Base-by-base conservation (phyloP, 805 yeast genomes). In the Lachancea sp. region DNA sequence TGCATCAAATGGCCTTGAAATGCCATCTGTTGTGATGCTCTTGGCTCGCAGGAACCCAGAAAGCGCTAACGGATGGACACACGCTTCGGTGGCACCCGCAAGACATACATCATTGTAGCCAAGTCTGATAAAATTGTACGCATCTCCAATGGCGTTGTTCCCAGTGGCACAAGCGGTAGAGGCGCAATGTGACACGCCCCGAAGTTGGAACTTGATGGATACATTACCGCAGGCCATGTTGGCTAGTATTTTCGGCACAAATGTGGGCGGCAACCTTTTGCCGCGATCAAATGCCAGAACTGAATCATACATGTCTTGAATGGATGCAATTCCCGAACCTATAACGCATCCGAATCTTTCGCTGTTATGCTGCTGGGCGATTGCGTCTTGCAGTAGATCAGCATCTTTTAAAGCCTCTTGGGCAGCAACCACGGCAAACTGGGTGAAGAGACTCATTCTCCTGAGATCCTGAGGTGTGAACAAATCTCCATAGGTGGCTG, bases 151-250 rank as follows among this genome's bases (percentile, higher is more conserved):
- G 0, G 96, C 75, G 55, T 92, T 94, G 21, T 83, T 75, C 0
- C 99, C 99, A 0, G 98, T 88, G 3, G 99, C 95, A 67, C 99
- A 92, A 1, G 98, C 98, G 0, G 97, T 88, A 2, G 95, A 75
- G 0, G 79, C 92, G 0, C 95, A 69, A 56, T 89, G 96, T 31
- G 84, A 76, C 2, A 96, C 95, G 0, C 98, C 99, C 51, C 74
- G 68, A 29, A 88, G 65, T 1, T 83, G 83, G 51, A 78, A 76
- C 47, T 76, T 72, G 42, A 92, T 89, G 5, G 96, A 82, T 5
- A 92, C 76, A 45, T 87, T 79, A 2, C 97, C 97, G 0, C 89
- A 87, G 0, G 96, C 96, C 97, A 92, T 92, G 58, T 92, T 92
- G 28, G 84, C 75, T 29, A 92, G 68, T 35, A 90, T 63, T 49